These are phyloP conservation scores for Solanum microdontum DNA, from an alignment of 257 asterid species.

Conservation along the genomic window DNA sequence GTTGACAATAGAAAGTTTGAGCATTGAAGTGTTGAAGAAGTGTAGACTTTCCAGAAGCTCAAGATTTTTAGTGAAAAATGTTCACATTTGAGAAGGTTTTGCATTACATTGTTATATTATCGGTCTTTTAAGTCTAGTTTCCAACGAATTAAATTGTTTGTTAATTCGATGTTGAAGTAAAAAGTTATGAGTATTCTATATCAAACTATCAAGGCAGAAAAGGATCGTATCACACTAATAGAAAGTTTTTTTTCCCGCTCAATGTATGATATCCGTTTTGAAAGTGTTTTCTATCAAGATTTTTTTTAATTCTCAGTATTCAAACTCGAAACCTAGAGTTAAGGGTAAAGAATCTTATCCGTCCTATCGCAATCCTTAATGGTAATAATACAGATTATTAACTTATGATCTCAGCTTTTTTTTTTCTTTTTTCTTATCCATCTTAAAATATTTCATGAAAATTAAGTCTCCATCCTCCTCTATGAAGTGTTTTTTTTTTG, in stretches of 20 bases:
- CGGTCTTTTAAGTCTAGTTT: background rate
- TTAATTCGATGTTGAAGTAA: background rate
- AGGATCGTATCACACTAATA: background rate
- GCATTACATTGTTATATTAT: background rate
- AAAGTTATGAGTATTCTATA: background rate
- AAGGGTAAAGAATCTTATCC: background rate
- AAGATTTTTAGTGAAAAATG: background rate
- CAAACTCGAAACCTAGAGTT: background rate
- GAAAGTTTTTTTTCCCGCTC: too few species aligned
- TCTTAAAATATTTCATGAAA: background rate
- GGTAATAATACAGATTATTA: background rate
- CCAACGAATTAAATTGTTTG: background rate
- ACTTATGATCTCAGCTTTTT: background rate
- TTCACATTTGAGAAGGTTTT: background rate
- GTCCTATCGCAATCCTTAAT: background rate
- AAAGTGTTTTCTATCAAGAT: background rate
- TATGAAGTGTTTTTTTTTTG: background rate
- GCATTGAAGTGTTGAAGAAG: constrained; percentile 6
- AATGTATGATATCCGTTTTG: background rate
- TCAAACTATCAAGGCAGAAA: background rate
- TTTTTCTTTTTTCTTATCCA: background rate
- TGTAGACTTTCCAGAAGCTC: background rate
- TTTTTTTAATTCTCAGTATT: background rate
- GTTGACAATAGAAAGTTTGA: constrained; percentile 24
- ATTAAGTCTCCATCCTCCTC: background rate